Base-by-base conservation (phyloP, 805 yeast genomes). In the Ogataea parapolymorpha region DNA sequence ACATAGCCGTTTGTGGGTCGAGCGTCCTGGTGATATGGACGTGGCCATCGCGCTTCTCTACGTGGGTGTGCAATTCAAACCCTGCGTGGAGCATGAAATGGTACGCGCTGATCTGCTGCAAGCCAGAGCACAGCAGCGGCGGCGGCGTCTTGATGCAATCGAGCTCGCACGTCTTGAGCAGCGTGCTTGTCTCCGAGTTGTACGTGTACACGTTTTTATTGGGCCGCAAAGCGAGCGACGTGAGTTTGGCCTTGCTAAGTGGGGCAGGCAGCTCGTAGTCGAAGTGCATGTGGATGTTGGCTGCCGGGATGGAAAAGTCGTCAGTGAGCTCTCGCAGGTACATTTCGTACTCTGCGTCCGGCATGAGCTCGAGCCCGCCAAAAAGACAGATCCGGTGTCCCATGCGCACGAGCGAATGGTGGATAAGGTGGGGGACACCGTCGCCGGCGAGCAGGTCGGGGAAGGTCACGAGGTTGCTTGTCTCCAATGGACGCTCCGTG, bases 81-180 rank as follows among this genome's bases (percentile, higher is more conserved):
- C 93, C 95, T n/a, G 91, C 95, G 54, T 76, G 82, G 44, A 74
- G 71, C 48, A 82, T 70, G 12, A 79, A 68, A 51, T 80, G 80
- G 26, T 77, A 61, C n/a, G 70, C 66, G 4, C 85, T 74, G 4
- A 84, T 62, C 40, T 62, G 67, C 7, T 77, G 66, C 13, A 75
- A 69, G 5, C 69, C 53, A 56, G 78, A 63, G 40, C 77, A 71
- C 32, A 75, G 54, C 14, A 82, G 52, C 3, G 80, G 72, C 3
- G 75, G 73, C 0, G 89, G 88, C 8, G 23, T 37, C 12, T 35
- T 17, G 24, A 28, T 10, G 8, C 27, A 26, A n/a, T 29, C 37
- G 32, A 53, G 38, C 30, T 55, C 50, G 29, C 49, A 32, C 8
- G 54, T 26, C 11, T 55, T 56, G 5, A 51, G 48, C 6, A 72